Evolutionary conservation across 2,329 filamentous ascomycete species (phyloP), one percentile per base, ranked within the genome.

Genomic region (Trichoderma sp.): DNA sequence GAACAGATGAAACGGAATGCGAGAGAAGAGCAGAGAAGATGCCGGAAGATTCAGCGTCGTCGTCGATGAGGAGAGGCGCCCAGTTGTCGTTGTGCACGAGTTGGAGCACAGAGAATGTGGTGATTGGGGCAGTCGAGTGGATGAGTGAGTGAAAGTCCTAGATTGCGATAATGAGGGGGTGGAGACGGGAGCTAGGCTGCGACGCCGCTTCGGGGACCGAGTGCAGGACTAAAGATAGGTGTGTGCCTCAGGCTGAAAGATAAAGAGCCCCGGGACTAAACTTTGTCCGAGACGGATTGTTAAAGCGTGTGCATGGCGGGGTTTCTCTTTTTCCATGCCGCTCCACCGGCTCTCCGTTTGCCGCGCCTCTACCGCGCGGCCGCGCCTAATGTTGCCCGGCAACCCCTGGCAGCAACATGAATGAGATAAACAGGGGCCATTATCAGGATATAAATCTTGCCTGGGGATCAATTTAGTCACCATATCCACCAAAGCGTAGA

Each of bases 381-480:
- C 37, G 55, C 49, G 58, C 66, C 63, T 68, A 11, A 5, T 21
- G 66, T 68, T 68, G 66, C 66, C 66, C 34, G 59, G 66, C 32
- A 43, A 43, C 39, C 39, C 39, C 39, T 43, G 39, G 39, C 66
- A 68, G 58, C 66, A 34, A 28, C 16, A 18, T 18, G 10, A 14
- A 60, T 21, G 51, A 55, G 37, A 43, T 61, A 55, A 68, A 68
- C 66, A 68, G 66, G 52, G 51, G 65, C 55, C 39, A 43, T 18
- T 43, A 43, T 30, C 39, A 59, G 43, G 49, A 65, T 34, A n/a
- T 51, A 43, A 43, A 49, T 24, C 34, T 10, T 39, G 39, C 30
- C 43, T 30, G 43, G 28, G 58, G 18, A 55, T 64, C 49, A 51
- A 26, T 59, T 43, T 24, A 34, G 32, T 49, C 58, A 37, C 28